These are phyloP conservation scores for Moricandia arvensis DNA, from an alignment of 345 rosid genomes.

Conservation along the genomic window DNA sequence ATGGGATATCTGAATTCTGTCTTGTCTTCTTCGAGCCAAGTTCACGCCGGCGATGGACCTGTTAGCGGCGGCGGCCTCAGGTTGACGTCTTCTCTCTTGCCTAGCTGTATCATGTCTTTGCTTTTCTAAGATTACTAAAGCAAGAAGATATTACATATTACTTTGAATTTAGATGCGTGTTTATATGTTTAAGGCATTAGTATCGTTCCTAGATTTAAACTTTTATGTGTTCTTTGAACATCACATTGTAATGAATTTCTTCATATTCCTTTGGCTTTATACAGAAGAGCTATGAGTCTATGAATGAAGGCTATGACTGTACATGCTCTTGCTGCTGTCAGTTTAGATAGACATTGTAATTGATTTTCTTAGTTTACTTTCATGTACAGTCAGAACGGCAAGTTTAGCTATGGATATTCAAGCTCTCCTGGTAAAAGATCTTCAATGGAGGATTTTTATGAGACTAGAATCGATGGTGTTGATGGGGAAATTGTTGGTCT, in stretches of 20 bases:
- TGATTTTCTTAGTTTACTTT: background rate
- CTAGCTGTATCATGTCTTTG: slow-evolving; percentile 17
- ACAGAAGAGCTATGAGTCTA: background rate
- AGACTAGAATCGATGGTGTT: slow-evolving; percentile 92
- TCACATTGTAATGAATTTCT: background rate
- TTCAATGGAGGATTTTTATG: slow-evolving; percentile 98
- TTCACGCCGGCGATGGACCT: slow-evolving; percentile 70
- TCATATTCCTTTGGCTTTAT: background rate
- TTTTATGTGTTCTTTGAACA: background rate
- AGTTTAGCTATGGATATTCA: slow-evolving; percentile 98
- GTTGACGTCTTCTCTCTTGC: slow-evolving; percentile 32
- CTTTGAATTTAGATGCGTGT: background rate
- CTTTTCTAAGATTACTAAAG: background rate
- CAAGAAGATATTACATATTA: background rate
- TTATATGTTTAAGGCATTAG: background rate
- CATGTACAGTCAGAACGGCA: slow-evolving; percentile 75
- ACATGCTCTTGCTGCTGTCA: background rate
- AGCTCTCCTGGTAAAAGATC: slow-evolving; percentile 96
- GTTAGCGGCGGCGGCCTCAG: slow-evolving; percentile 95
- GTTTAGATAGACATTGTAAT: background rate
- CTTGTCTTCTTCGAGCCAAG: slow-evolving; percentile 68
- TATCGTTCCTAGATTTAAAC: background rate
- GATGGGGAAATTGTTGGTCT: slow-evolving; percentile 95
- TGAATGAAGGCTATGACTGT: background rate
- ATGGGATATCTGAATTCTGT: slow-evolving; percentile 71